Base-by-base conservation (phyloP, 1,284 basidiomycete species). In the Sporisorium exsertum region DNA sequence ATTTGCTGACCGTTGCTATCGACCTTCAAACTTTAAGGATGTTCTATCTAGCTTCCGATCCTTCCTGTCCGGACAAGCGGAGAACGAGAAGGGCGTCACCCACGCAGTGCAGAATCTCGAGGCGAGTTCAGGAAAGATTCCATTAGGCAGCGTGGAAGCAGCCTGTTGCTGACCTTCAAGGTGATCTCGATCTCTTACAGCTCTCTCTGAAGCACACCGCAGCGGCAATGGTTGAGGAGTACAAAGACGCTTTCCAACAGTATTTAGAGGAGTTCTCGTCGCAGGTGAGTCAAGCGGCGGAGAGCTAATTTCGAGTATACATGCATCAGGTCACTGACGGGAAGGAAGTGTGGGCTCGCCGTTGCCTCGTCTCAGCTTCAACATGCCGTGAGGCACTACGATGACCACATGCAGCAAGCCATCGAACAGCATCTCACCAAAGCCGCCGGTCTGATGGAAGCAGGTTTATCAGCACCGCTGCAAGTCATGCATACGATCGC, bases 221-320 rank as follows among this genome's bases (percentile, higher is more conserved):
- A 9, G n/a, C n/a, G 2, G 15, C 16, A 3, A 13, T 54, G 26
- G 52, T 61, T 18, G 16, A 26, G 15, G 53, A 57, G 20, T 56
- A 40, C 15, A n/a, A 20, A 18, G 40, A 35, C 1, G 47, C 43
- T 3, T 24, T 35, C 10, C 40, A 33, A 13, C 40, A 47, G n/a
- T 22, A 57, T n/a, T 37, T 42, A 13, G 49, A 52, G 13, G 27
- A 49, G 42, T n/a, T 61, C 4, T 42, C 54, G 5, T 26, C 20
- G 7, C 58, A 67, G 54, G 64, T 66, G 47, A 66, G 64, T 47
- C n/a, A n/a, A 33, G 9, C 2, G 24, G 1, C 5, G 24, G 16
- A 45, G 40, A 1, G 27, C 37, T 37, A 27, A 15, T 9, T 8
- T 29, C 6, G 20, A 45, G 9, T 15, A 3, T 16, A 15, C 12